Conservation (phyloP, 176 grass and related monocot genomes). For the Dendrocalamus sinicus region DNA sequence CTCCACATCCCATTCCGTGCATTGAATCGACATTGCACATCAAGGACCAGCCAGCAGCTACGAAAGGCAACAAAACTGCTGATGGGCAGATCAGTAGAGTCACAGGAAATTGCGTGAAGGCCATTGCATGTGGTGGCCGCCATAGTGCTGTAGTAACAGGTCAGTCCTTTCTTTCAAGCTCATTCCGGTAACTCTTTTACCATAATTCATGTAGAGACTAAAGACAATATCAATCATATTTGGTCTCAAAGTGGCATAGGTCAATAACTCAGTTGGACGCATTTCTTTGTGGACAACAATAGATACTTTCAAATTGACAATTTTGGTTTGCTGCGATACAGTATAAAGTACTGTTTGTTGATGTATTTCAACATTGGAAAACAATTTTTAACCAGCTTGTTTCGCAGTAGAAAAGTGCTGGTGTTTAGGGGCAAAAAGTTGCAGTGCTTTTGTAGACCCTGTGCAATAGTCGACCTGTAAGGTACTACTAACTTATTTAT, state of each 20-base stretch:
- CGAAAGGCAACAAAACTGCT: conserved; percentile 67
- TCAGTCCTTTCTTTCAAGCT: conserved; percentile 43
- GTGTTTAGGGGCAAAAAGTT: conserved; percentile 16
- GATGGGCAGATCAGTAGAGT: conserved; percentile 64
- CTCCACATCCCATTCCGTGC: conserved; percentile 90
- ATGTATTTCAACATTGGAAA: conserved; percentile 20
- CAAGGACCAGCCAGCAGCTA: conserved; percentile 62
- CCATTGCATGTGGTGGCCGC: conserved; percentile 97
- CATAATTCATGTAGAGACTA: neutral
- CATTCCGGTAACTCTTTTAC: neutral
- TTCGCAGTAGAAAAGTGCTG: neutral
- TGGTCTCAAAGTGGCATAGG: neutral
- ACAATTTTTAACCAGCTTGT: neutral
- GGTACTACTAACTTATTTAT: neutral
- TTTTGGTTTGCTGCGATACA: neutral
- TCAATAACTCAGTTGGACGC: neutral
- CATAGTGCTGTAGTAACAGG: conserved; percentile 97
- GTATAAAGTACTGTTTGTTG: neutral
- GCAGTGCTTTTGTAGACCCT: neutral
- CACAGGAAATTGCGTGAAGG: conserved; percentile 73
- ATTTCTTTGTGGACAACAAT: conserved; percentile 5
- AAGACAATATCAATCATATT: neutral
- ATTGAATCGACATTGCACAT: conserved; percentile 71
- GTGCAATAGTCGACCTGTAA: neutral
- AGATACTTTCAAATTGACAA: neutral